Evolutionary conservation across 1,284 basidiomycete species (phyloP), one percentile per base, ranked within the genome.

Genomic region (Cryptococcus maquisensis): DNA sequence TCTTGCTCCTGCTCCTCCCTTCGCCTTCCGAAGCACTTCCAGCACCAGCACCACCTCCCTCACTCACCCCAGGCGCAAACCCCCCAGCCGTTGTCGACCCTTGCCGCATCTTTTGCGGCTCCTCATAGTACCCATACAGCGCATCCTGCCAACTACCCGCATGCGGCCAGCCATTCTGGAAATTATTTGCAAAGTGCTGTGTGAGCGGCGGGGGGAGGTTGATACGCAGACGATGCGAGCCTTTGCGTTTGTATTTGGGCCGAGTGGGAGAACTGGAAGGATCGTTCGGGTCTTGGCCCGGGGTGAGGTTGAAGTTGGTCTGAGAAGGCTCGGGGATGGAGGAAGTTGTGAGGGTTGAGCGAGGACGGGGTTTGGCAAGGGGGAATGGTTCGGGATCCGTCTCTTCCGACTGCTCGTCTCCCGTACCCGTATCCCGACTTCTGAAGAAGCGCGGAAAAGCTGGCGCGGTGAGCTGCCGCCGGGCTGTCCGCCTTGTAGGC

Each of bases 91-190:
- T 38, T 28, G 40, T 45, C 8, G 44, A 12, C 18, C 40, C 39
- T 43, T 46, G 16, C 41, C 38, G 5, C 46, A 54, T 39, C 44
- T 52, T 16, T 41, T 23, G 20, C 35, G 43, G 24, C 21, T 65
- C 66, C 18, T 66, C 60, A 24, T 69, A 71, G 15, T 61, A 57
- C 28, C 64, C 66, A 40, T 71, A 67, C 26, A 72, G 47, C 4
- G 70, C 71, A 45, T 73, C 66, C 52, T 73, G 70, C 72, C 72
- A 74, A n/a, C 60, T 67, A 7, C 72, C 72, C 7, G 70, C 70
- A 50, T 73, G 71, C 3, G 66, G 68, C 69, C 69, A 71, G 12
- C 69, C 67, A 26, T 69, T 53, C 7, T 59, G 49, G 23, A 44
- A 44, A 26, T 26, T 44, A 21, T 37, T 36, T 38, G 20, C 47